Evolutionary conservation across 345 rosid genomes (phyloP).

Genomic region (Arabidopsis arenosa): DNA sequence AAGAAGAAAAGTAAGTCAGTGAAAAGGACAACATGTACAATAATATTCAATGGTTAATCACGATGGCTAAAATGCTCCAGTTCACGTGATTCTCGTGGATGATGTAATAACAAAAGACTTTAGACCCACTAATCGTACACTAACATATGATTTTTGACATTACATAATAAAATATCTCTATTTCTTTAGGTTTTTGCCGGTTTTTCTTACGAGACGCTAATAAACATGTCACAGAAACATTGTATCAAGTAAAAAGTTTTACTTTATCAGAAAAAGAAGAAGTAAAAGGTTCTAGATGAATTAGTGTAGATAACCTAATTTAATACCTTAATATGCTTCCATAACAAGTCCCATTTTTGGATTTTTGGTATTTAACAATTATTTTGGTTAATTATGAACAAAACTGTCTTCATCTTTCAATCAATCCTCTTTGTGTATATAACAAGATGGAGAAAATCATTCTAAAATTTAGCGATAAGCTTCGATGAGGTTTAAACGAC

Average conservation of each 20-base stretch:
- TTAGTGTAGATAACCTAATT: not conserved
- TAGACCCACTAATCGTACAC: slow-evolving; percentile 22
- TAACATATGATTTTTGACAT: slow-evolving; percentile 11
- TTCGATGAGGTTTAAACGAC: not conserved
- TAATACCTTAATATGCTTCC: not conserved
- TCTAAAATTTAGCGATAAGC: not conserved
- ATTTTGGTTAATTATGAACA: too few relatives aligned
- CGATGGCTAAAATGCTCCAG: slow-evolving; percentile 40
- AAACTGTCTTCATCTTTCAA: too few relatives aligned
- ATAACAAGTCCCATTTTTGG: not conserved
- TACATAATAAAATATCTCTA: not conserved
- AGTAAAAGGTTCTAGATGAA: not conserved
- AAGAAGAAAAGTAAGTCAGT: slow-evolving; percentile 29
- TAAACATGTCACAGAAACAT: slow-evolving; percentile 15
- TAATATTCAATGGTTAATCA: slow-evolving; percentile 28
- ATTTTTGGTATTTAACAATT: not conserved
- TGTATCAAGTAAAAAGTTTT: not conserved
- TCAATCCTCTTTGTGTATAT: too few relatives aligned
- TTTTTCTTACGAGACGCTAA: not conserved
- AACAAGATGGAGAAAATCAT: too few relatives aligned
- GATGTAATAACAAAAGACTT: slow-evolving; percentile 19
- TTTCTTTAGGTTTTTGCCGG: not conserved
- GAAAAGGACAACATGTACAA: slow-evolving; percentile 33
- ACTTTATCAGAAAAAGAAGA: too few relatives aligned
- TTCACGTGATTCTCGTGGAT: slow-evolving; percentile 46